Evolutionary conservation across 441 rosid genomes (phyloP), one percentile per base, ranked within the genome.

Genomic region (Populus hybrid): DNA sequence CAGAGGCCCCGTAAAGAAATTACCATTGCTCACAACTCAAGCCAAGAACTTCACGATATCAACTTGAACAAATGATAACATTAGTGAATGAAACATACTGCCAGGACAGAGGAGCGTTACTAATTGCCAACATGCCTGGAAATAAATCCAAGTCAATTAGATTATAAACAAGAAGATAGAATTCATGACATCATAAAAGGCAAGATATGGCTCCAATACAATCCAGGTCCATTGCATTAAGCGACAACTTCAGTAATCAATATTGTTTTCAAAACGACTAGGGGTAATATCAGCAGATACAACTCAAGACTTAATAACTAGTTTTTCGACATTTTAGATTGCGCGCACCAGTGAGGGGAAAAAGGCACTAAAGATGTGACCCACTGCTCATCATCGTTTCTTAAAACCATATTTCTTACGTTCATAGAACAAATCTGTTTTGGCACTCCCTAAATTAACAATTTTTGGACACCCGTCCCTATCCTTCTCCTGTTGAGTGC

Each of bases 401-500:
- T 92, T 91, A 78, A 92, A 94, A 36, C 97, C 96, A 72, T 92
- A 92, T 78, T 90, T 92, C 87, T 92, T 92, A n/a, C 92, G 91
- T 68, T 92, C 96, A 0, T 91, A 94, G 86, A 92, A 91, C 7
- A 94, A 79, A 82, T 92, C 96, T 0, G 96, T 91, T 84, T 94
- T 94, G 0, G 97, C 97, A 75, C 97, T 92, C 21, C 97, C 96
- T 21, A 92, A 84, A 83, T 89, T 90, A 35, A 94, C 94, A 70
- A 92, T 94, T 83, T 94, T 94, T 0, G 94, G 97, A 35, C 97
- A 92, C 36, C 97, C 98, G 86, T 92, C 96, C 74, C 97, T 86
- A 78, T 94, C 94, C 78, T 94, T 94, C 88, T 92, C 97, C 81
- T 90, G 97, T 79, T 89, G 97, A 0, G 98, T 91, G 71, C 96